Evolutionary conservation across 495 filamentous ascomycete species (phyloP), one percentile per base, ranked within the genome.

Genomic region (Trichocladium antarcticum): DNA sequence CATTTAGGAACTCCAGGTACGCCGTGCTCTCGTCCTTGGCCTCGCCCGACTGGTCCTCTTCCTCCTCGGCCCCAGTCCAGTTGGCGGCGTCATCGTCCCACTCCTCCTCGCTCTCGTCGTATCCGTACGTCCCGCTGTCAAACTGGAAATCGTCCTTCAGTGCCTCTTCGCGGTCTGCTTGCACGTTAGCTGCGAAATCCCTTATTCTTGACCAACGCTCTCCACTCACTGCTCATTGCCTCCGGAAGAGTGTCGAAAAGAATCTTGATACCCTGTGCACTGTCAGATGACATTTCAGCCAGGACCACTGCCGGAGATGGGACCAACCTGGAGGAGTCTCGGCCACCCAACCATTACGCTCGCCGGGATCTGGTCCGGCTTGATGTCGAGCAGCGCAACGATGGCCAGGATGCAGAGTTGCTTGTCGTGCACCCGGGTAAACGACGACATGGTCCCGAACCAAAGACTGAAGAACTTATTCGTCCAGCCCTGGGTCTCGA

Each of bases 391-490:
- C 16, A 98, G 76, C 2, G 86, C 74, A 53, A 84, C 80, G 56
- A 98, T 98, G 15, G 88, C 92, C 32, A 88, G 82, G 63, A 98
- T 95, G 28, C 87, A 95, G 29, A 98, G 71, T 71, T 93, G 97
- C 78, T 98, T 98, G 71, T 98, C 92, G 60, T 98, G 92, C 11
- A 98, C 92, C 14, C 92, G 75, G 45, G 80, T 82, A 70, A 98
- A 95, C 64, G 79, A 83, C 51, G 95, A 86, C 67, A 98, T 98
- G 65, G 80, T 95, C 27, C 85, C 83, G 67, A 98, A 98, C 92
- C 92, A 98, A 28, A 88, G 72, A 65, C 83, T 92, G 77, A 98
- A 98, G 68, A 98, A 97, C 69, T 93, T 95, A 68, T 97, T 97
- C n/a, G 92, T 98, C 89, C 87, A 95, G 47, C 78, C 82, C 47